Evolutionary conservation across 2,329 filamentous ascomycete species (phyloP).

Genomic region (Penicillium concentricum): DNA sequence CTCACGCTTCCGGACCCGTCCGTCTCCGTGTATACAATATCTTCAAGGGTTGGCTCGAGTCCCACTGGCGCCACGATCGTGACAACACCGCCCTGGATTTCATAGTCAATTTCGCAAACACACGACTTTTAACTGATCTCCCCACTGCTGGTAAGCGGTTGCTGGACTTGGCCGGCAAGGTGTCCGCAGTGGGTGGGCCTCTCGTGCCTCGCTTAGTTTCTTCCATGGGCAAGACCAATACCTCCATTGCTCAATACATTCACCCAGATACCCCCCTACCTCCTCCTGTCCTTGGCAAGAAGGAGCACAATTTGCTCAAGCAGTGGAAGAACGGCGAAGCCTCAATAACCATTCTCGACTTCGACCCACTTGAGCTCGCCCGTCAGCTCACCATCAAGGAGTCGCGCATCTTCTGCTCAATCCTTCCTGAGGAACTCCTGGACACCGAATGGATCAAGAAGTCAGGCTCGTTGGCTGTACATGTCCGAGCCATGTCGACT

Average conservation of each 20-base stretch:
- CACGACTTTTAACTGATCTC: constrained; percentile 65
- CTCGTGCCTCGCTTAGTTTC: constrained; percentile 80
- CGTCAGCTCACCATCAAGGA: constrained; percentile 91
- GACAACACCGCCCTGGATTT: constrained; percentile 73
- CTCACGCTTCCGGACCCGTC: constrained; percentile 73
- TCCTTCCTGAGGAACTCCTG: constrained; percentile 86
- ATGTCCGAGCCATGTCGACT: constrained; percentile 91
- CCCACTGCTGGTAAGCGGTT: constrained; percentile 79
- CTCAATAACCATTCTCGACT: constrained; percentile 76
- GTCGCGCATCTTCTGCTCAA: constrained; percentile 86
- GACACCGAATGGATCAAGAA: constrained; percentile 94
- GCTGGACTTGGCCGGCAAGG: constrained; percentile 74
- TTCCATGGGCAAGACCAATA: constrained; percentile 83
- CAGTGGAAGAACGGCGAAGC: constrained; percentile 72
- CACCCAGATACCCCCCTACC: constrained; percentile 72
- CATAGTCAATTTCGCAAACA: constrained; percentile 77
- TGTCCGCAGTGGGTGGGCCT: constrained; percentile 68
- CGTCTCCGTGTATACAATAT: constrained; percentile 91
- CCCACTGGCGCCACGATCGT: constrained; percentile 82
- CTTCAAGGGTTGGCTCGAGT: constrained; percentile 96
- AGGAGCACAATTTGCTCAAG: constrained; percentile 69
- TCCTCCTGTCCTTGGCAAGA: constrained; percentile 67
- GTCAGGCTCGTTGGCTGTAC: constrained; percentile 71
- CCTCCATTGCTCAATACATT: constrained; percentile 68
- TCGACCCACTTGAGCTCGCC: constrained; percentile 86